Base-by-base conservation (phyloP, 2,329 filamentous ascomycete genomes). In the Talaromyces sp. region DNA sequence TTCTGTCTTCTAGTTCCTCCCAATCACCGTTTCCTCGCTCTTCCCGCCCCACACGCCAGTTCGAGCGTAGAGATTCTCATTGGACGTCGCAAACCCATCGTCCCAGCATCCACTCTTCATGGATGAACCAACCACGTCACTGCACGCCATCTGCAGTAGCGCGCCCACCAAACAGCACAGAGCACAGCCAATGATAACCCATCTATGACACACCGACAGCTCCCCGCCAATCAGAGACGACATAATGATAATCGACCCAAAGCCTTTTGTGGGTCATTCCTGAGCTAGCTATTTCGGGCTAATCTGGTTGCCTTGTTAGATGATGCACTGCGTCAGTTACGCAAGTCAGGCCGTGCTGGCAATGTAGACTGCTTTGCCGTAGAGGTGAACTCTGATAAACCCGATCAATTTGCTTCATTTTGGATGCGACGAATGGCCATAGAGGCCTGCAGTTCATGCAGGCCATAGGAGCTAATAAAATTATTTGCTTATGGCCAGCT, bases 111-210 rank as follows among this genome's bases (percentile, higher is more conserved):
- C 47, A 15, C 31, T 35, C 1, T n/a, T 8, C 15, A 11, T 27
- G 61, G 31, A 19, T 63, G 25, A 22, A 27, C 61, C 61, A 63
- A 63, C 61, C 61, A 63, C 50, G 50, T 63, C 50, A 57, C 61
- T 57, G 47, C 27, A 56, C 37, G 25, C 47, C 35, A 19, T 43
- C 22, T 63, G 25, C 61, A 33, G 22, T 41, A 45, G 49, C 60
- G 47, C 37, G 19, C 41, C n/a, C 61, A 45, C 49, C 9, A 45
- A 22, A 10, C 25, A 43, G 9, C n/a, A 43, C 39, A 41, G 15
- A 59, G 17, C 7, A 43, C 19, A 39, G 59, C 59, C 59, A 61
- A 61, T 61, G 5, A 31, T 2, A 3, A 45, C 13, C 7, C 37
- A 31, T 41, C 31, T 8, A 39, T 50, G 61, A 63, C 61, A 47